Percentiles rank a stretch among this genome's conserved stretches.
Conservation (phyloP, 257 asterid genomes). For the Solanum habrochaites region DNA sequence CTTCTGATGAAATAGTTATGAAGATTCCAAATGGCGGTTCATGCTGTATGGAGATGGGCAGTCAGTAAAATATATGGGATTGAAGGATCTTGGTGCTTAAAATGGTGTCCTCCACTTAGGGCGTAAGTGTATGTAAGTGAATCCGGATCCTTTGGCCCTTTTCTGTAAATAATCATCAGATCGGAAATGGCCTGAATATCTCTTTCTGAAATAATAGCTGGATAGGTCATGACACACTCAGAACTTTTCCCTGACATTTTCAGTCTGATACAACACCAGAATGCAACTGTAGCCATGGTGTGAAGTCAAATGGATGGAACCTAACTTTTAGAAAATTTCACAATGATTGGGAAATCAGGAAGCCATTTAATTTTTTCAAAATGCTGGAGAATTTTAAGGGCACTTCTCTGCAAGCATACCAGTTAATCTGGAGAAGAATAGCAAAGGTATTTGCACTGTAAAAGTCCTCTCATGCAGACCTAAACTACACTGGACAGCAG, state of each 20-base stretch:
- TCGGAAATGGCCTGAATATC: background rate
- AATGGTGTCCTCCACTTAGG: background rate
- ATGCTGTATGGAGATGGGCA: background rate
- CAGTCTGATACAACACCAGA: background rate
- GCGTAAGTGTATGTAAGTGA: background rate
- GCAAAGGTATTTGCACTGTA: background rate
- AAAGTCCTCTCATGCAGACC: background rate
- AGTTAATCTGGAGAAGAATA: background rate
- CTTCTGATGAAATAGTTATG: background rate
- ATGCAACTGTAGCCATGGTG: background rate
- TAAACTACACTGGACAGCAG: background rate
- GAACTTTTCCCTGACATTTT: background rate
- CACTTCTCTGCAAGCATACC: background rate
- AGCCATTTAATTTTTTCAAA: background rate
- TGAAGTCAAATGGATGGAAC: background rate
- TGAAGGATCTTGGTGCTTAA: background rate
- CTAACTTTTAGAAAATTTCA: background rate
- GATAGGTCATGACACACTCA: background rate
- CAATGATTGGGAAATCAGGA: background rate
- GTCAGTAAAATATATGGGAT: background rate
- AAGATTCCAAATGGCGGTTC: background rate
- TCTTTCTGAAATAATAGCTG: background rate
- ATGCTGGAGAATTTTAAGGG: background rate
- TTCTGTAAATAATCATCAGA: background rate
- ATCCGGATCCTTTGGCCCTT: background rate